phyloP scores from a whole-genome alignment of 1,139 yeast species.

The Tardiomyces blankii region DNA sequence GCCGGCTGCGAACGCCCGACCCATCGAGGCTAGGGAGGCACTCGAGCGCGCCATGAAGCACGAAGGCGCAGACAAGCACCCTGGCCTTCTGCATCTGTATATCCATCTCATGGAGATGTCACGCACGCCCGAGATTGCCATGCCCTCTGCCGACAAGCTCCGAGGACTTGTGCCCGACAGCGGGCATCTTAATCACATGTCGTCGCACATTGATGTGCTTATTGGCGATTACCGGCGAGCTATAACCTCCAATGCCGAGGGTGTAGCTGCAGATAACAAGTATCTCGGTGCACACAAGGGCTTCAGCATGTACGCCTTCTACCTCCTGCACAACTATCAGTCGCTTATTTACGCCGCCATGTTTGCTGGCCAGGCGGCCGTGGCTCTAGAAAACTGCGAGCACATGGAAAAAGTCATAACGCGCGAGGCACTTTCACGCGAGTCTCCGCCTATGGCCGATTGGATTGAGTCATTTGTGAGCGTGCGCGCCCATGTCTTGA shows the following conservation, averaged over 20 bases:
- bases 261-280: constrained; percentile 1
- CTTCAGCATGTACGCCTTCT: constrained; percentile 1
- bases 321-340: constrained; percentile 4
- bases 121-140: constrained; percentile 1
- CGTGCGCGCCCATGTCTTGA: no score
- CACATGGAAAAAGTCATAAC: constrained; percentile 1
- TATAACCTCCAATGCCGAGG: background rate
- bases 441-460: no score
- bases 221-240: constrained; percentile 3
- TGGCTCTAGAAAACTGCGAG: constrained; percentile 2
- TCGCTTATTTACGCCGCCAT: constrained; percentile 4
- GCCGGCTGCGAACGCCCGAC: background rate
- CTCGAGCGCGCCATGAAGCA: constrained; percentile 1
- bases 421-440: background rate
- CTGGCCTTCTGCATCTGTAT: constrained; percentile 2
- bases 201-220: constrained; percentile 3
- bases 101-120: constrained; percentile 4
- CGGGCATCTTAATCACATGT: constrained; percentile 4
- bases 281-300: background rate
- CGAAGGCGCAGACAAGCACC: background rate
- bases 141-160: constrained; percentile 1
- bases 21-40: background rate
- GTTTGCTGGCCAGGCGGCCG: constrained; percentile 1
- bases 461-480: no score
- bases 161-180: constrained; percentile 3